Evolutionary conservation across 495 filamentous ascomycete genomes (phyloP), one percentile per base, ranked within the genome.

Genomic region (Aspergillus incahuasiensis): DNA sequence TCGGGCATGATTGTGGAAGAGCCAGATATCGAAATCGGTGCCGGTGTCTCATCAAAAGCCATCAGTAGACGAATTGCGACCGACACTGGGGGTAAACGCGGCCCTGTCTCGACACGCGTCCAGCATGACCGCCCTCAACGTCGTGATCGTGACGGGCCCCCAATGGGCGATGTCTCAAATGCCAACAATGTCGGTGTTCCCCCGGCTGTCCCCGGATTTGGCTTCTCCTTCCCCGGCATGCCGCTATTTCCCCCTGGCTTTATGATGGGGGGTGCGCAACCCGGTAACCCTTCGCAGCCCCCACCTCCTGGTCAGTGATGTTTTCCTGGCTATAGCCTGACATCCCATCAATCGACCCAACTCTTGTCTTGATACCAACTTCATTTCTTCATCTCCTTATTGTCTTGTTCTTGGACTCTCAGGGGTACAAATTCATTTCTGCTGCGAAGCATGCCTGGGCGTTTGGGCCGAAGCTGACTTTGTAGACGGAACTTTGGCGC

Each of bases 21-120:
- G 71, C 94, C 94, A 7, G 94, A 98, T 67, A 98, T 98, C 61
- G 94, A 98, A 68, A 98, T 98, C 56, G 94, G 94, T 41, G 90
- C 91, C 40, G 94, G 94, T 48, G 95, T 97, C 12, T 96, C 91
- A 5, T 96, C 91, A 3, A 98, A 98, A 75, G 90, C 90, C 11
- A 94, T 95, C 60, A 90, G 87, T 64, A 79, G 89, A 54, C 88
- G 90, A 18, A 89, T 92, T 79, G 81, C 84, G 57, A 90, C 86
- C 11, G 88, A 90, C 63, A 85, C 85, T 57, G 84, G 84, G 25
- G 88, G 88, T 39, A 82, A 81, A 59, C 84, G 86, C 56, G 88
- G 88, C 0, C 86, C 87, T 15, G 84, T 87, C 50, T 90, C 87
- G 0, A 84, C 79, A 51, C 82, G 86, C 11, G 73, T 76, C 2